Percentiles rank a stretch among this genome's conserved stretches.
phyloP scores from a whole-genome alignment of 2,329 filamentous ascomycete genomes.

The Trichoderma afroharzianum region DNA sequence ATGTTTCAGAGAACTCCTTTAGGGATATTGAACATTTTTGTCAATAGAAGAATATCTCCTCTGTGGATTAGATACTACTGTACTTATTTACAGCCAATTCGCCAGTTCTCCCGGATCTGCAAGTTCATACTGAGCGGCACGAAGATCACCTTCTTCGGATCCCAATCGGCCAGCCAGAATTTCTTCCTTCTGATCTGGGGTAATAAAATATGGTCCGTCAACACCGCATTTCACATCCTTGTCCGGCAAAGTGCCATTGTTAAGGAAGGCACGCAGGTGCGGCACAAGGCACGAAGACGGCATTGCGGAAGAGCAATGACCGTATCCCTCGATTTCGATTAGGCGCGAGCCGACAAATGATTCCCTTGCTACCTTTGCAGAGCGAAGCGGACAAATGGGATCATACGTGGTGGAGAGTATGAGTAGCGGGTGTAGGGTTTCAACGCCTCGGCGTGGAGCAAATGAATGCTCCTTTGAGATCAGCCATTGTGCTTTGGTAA shows the following conservation, averaged over 20 bases:
- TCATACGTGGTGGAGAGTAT: slow-evolving; percentile 33
- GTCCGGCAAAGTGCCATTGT: neutral
- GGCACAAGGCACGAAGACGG: neutral
- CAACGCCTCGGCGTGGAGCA: slow-evolving; percentile 30
- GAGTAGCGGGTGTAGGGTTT: slow-evolving; percentile 30
- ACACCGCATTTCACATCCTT: neutral
- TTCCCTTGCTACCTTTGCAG: slow-evolving; percentile 27
- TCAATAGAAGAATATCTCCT: neutral
- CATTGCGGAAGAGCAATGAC: neutral
- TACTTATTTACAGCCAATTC: neutral
- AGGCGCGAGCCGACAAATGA: slow-evolving; percentile 37
- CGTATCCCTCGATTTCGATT: neutral
- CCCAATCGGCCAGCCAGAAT: neutral
- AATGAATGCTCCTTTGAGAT: slow-evolving; percentile 18
- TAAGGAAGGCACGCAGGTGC: neutral
- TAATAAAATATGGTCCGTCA: neutral
- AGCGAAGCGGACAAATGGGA: slow-evolving; percentile 50
- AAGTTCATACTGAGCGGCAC: neutral
- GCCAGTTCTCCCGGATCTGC: neutral
- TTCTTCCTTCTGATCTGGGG: neutral
- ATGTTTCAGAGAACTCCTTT: neutral
- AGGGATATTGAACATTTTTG: neutral
- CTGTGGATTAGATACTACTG: neutral
- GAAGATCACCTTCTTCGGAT: neutral
- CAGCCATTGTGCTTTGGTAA: slow-evolving; percentile 21